phyloP scores from a whole-genome alignment of 2,329 filamentous ascomycete species.

The Epichloe brachyelytri region DNA sequence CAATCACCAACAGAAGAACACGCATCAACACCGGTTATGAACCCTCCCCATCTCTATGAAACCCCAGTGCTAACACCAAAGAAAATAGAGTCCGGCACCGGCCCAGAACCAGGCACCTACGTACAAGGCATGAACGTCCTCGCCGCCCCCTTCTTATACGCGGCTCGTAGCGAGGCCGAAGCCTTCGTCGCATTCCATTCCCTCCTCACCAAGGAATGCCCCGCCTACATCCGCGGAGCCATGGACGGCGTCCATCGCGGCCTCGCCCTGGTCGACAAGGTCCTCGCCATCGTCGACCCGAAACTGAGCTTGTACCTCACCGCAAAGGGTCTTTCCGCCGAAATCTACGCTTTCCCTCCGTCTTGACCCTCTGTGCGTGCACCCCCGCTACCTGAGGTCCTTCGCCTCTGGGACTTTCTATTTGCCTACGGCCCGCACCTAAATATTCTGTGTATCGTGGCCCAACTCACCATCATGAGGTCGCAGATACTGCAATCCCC shows the following conservation, averaged over 20 bases:
- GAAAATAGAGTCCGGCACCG: conserved; percentile 47
- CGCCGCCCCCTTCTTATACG: conserved; percentile 89
- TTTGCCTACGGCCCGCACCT: conserved; percentile 92
- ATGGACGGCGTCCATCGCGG: conserved; percentile 97
- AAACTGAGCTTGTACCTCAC: conserved; percentile 76
- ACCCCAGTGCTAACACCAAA: conserved; percentile 28
- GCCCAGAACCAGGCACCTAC: conserved; percentile 66
- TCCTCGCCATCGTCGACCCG: conserved; percentile 80
- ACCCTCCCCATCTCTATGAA: neutral
- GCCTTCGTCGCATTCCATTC: conserved; percentile 85
- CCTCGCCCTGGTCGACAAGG: conserved; percentile 80
- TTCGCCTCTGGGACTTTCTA: conserved; percentile 91
- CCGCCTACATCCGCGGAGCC: conserved; percentile 84
- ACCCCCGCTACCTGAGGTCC: conserved; percentile 93
- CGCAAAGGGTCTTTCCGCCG: conserved; percentile 75
- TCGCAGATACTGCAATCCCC: conserved; percentile 71
- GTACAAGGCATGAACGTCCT: conserved; percentile 99
- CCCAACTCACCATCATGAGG: conserved; percentile 80
- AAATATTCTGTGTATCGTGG: conserved; percentile 93
- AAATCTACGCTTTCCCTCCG: conserved; percentile 93
- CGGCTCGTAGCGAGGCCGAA: conserved; percentile 85
- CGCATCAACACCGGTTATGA: neutral
- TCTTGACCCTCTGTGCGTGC: conserved; percentile 88
- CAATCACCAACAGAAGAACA: neutral
- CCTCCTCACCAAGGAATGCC: conserved; percentile 77